Conservation (phyloP, 2,329 filamentous ascomycete genomes). For the Colletotrichum sp. region DNA sequence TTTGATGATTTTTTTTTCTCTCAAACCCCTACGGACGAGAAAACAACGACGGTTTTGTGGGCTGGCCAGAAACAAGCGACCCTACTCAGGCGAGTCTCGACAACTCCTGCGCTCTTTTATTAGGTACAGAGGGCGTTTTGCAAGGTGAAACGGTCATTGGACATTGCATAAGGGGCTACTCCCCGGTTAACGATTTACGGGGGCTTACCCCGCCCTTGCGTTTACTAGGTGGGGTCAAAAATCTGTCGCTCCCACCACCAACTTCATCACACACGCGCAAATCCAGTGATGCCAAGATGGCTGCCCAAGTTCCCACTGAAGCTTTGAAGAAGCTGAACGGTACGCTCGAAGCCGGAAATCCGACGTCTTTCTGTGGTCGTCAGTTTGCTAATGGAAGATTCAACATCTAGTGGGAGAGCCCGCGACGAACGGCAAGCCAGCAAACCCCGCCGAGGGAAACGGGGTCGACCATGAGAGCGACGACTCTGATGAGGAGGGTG, state of each 20-base stretch:
- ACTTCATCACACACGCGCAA: slow-evolving; percentile 12
- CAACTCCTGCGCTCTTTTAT: neutral
- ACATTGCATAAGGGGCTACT: slow-evolving; percentile 9
- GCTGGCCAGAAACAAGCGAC: neutral
- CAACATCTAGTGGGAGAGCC: slow-evolving; percentile 42
- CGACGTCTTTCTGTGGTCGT: neutral
- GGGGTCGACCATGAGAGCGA: slow-evolving; percentile 47
- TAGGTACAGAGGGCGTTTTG: neutral
- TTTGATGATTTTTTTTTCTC: neutral
- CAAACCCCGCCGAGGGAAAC: slow-evolving; percentile 38
- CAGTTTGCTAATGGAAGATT: slow-evolving; percentile 6
- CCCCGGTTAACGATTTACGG: slow-evolving; percentile 14
- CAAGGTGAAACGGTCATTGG: neutral
- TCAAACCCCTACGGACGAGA: neutral
- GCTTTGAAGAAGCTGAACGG: slow-evolving; percentile 50
- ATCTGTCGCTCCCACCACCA: slow-evolving; percentile 19
- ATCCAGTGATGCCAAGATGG: slow-evolving; percentile 38
- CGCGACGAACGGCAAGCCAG: slow-evolving; percentile 43
- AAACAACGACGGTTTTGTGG: neutral
- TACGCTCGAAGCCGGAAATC: slow-evolving; percentile 25
- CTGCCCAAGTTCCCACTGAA: slow-evolving; percentile 46
- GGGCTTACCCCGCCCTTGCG: slow-evolving; percentile 21
- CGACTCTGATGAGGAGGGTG: slow-evolving; percentile 59
- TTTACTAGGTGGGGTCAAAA: slow-evolving; percentile 22
- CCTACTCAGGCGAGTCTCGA: neutral